Conservation (phyloP, 192 early-diverging fungal genomes). For the Geranomyces michiganensis region DNA sequence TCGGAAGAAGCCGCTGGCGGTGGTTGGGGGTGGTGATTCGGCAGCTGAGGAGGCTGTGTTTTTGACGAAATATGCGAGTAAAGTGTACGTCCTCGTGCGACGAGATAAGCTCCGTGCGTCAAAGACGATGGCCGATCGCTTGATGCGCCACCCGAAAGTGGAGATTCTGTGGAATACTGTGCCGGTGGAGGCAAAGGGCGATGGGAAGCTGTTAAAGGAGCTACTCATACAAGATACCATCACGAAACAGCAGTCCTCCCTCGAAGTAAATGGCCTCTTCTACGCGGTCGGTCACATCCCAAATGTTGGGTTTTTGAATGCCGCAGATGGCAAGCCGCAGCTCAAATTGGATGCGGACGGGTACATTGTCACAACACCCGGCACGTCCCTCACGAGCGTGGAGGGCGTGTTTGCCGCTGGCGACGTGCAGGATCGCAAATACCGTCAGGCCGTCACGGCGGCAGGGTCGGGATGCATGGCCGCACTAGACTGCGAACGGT, state of each 20-base stretch:
- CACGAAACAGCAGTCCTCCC: conserved; percentile 63
- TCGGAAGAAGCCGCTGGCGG: conserved; percentile 91
- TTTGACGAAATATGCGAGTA: conserved; percentile 94
- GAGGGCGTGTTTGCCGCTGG: conserved; percentile 96
- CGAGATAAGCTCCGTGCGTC: conserved; percentile 95
- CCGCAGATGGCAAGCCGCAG: conserved; percentile 59
- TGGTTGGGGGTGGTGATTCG: conserved; percentile 81
- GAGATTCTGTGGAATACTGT: conserved; percentile 89
- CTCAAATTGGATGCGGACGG: conserved; percentile 83
- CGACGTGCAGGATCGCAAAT: conserved; percentile 95
- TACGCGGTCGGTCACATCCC: conserved; percentile 98
- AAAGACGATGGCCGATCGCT: conserved; percentile 94
- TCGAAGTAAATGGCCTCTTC: conserved; percentile 89
- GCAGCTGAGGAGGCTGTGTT: conserved; percentile 90
- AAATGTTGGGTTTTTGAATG: conserved; percentile 56
- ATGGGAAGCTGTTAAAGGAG: conserved; percentile 68
- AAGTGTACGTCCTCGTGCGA: conserved; percentile 92
- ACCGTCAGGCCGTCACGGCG: conserved; percentile 97
- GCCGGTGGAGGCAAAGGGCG: conserved; percentile 85
- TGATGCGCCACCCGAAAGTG: conserved; percentile 84
- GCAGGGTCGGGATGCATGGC: conserved; percentile 96
- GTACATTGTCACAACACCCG: conserved; percentile 81
- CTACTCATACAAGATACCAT: conserved; percentile 79
- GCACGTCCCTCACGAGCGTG: conserved; percentile 75
- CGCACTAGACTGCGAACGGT: conserved; percentile 95